These are phyloP conservation scores for Suhomyces pyralidae DNA, from an alignment of 805 yeast genomes.

Conservation along the genomic window DNA sequence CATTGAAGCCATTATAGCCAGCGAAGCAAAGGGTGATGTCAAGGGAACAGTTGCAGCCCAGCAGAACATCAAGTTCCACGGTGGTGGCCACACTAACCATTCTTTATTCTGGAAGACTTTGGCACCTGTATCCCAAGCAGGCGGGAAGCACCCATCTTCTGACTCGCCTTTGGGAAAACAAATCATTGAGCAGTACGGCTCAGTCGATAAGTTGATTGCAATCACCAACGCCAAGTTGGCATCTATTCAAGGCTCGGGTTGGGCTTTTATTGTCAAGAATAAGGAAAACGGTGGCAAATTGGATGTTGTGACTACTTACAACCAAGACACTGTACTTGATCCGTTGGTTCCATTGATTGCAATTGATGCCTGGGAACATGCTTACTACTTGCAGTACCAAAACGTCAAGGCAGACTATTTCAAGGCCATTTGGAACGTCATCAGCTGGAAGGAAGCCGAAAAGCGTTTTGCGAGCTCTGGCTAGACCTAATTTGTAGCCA, in stretches of 20 bases:
- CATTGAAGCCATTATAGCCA: slow-evolving; percentile 36
- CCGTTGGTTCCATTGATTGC: slow-evolving; percentile 46
- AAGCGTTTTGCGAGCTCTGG: slow-evolving; percentile 29
- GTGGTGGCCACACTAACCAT: slow-evolving; percentile 52
- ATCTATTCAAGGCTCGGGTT: slow-evolving; percentile 52
- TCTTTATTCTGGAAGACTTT: slow-evolving; percentile 49
- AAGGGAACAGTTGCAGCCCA: slow-evolving; percentile 42
- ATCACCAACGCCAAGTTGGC: slow-evolving; percentile 43
- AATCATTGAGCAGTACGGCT: slow-evolving; percentile 43
- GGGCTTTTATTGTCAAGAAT: slow-evolving; percentile 51
- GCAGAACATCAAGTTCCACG: slow-evolving; percentile 47
- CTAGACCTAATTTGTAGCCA: background rate
- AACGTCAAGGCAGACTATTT: slow-evolving; percentile 50
- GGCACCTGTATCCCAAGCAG: slow-evolving; percentile 44
- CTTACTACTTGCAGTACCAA: slow-evolving; percentile 52
- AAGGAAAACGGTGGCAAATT: slow-evolving; percentile 41
- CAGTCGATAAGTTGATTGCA: slow-evolving; percentile 41
- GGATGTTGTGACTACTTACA: slow-evolving; percentile 44
- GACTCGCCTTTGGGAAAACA: slow-evolving; percentile 35
- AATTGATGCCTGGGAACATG: slow-evolving; percentile 56
- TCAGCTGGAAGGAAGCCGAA: slow-evolving; percentile 51
- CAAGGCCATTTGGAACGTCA: slow-evolving; percentile 49
- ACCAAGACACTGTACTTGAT: slow-evolving; percentile 48
- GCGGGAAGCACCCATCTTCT: slow-evolving; percentile 27
- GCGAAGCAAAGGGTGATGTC: slow-evolving; percentile 38